These are phyloP conservation scores for Senecio squalidus DNA, from an alignment of 140 eudicot genomes.

Conservation along the genomic window DNA sequence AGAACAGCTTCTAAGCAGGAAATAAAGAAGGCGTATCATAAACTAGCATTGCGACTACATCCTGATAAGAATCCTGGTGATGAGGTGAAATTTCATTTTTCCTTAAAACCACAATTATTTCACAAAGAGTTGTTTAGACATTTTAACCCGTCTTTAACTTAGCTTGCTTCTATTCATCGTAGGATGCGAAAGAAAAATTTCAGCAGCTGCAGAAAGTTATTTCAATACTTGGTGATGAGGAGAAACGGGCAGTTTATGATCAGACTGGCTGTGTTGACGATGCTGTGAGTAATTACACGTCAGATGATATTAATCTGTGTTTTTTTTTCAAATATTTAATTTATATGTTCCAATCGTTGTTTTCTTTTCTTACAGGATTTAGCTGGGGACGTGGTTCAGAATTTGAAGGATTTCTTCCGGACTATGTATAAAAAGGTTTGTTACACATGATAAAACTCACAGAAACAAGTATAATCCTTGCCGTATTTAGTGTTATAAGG, in stretches of 20 bases:
- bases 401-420: conserved; percentile 69
- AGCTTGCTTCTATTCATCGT: conserved; percentile 2
- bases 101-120: background rate
- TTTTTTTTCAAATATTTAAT: background rate
- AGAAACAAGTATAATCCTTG: background rate
- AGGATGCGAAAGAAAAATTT: conserved; percentile 94
- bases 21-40: conserved; percentile 83
- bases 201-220: conserved; percentile 97
- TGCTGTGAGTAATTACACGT: conserved; percentile 56
- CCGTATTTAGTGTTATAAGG: background rate
- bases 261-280: conserved; percentile 97
- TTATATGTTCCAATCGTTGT: background rate
- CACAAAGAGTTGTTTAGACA: background rate
- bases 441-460: background rate
- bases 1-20: conserved; percentile 80
- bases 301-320: background rate
- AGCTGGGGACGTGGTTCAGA: conserved; percentile 77
- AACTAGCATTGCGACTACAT: conserved; percentile 81
- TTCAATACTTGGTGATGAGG: conserved; percentile 95
- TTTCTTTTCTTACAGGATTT: conserved; percentile 59
- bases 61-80: conserved; percentile 95
- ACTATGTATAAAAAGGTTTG: conserved; percentile 77
- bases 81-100: conserved; percentile 42
- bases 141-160: conserved; percentile 10
- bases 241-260: conserved; percentile 88